A percentile compares a stretch with the other conserved stretches of the same genome.
These are phyloP conservation scores for Arachnopeziza araneosa DNA, from an alignment of 2,329 filamentous ascomycete genomes.

Conservation along the genomic window DNA sequence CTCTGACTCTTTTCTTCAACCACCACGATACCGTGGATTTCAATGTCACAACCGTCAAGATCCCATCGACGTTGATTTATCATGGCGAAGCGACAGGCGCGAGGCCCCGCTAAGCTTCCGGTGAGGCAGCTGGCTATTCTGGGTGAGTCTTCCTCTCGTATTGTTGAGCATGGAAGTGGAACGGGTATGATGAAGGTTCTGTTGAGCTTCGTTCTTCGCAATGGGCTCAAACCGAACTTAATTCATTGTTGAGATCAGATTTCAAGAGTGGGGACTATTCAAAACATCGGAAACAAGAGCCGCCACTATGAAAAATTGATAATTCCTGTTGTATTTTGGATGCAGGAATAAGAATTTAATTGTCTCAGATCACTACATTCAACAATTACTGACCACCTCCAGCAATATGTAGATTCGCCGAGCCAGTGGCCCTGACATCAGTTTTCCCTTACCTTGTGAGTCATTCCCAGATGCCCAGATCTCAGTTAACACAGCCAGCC, in stretches of 20 bases:
- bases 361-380: not conserved
- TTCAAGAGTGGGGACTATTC: not conserved
- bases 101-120: constrained; percentile 54
- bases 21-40: not conserved
- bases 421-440: constrained; percentile 63
- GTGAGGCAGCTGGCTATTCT: constrained; percentile 72
- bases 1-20: not conserved
- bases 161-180: not conserved
- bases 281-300: not conserved
- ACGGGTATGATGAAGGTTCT: not conserved
- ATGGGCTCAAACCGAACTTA: no score
- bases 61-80: not conserved
- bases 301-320: not conserved
- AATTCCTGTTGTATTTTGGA: not conserved
- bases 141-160: constrained; percentile 46
- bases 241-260: not conserved
- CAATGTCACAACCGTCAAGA: not conserved
- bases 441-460: constrained; percentile 38
- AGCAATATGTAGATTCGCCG: constrained; percentile 75
- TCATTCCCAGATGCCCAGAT: not conserved
- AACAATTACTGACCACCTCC: not conserved
- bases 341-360: not conserved
- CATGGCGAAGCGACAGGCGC: not conserved
- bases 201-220: no score
- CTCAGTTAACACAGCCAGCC: constrained; percentile 43